Conservation (phyloP, 2,329 filamentous ascomycete genomes). For the Sclerotinia minor region DNA sequence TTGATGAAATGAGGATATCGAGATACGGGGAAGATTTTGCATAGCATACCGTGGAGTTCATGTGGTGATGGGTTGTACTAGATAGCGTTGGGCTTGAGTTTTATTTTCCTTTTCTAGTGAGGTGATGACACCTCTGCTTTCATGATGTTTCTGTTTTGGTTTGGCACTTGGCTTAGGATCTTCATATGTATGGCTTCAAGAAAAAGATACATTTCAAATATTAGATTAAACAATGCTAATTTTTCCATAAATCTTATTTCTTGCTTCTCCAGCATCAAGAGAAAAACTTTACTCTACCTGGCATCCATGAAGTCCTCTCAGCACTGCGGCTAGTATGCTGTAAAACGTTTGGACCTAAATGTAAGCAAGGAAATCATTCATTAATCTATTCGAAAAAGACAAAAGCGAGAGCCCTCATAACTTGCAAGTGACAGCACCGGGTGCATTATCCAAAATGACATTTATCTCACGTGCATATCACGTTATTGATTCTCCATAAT, state of each 20-base stretch:
- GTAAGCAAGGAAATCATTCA: no score
- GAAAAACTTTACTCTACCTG: no score
- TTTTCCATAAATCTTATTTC: background rate
- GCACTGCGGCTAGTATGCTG: no score
- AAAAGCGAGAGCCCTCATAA: no score
- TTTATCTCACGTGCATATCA: background rate
- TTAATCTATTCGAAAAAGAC: no score
- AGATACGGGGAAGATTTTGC: no score
- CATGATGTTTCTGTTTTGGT: background rate
- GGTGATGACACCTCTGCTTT: background rate
- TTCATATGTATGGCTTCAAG: background rate
- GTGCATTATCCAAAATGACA: no score
- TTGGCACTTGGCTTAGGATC: background rate
- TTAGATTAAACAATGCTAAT: background rate
- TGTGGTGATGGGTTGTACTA: background rate
- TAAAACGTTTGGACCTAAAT: no score
- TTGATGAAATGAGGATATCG: background rate
- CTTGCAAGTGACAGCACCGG: no score
- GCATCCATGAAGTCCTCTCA: no score
- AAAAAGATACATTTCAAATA: background rate
- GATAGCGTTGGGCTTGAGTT: background rate
- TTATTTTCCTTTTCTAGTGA: background rate
- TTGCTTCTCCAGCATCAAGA: background rate
- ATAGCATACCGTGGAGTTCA: background rate
- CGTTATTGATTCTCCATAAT: background rate